Evolutionary conservation across 371 early-diverging fungal genomes (phyloP).

Genomic region (Polyrhizophydium stewartii): DNA sequence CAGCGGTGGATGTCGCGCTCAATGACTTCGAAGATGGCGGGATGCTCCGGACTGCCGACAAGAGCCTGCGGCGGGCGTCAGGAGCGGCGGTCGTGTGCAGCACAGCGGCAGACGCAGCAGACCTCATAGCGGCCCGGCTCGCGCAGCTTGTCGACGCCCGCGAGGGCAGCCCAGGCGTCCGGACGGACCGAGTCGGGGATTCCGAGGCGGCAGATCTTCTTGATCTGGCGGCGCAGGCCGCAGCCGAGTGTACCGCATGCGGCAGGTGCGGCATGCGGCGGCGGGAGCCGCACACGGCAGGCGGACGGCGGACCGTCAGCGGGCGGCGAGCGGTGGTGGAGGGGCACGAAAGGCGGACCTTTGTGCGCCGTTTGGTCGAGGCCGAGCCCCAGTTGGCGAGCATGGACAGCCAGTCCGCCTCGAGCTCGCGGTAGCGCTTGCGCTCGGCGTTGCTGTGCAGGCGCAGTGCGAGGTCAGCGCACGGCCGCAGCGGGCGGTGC

Average conservation of each 20-base stretch:
- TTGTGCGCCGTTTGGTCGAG: too few species aligned
- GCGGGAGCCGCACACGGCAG: too few species aligned
- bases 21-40: conserved; percentile 71
- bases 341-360: conserved; percentile 6
- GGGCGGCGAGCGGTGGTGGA: too few species aligned
- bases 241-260: not conserved
- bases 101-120: conserved; percentile 7
- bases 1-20: conserved; percentile 86
- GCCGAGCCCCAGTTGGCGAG: not conserved
- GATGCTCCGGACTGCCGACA: not conserved
- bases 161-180: conserved; percentile 67
- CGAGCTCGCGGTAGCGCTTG: not conserved
- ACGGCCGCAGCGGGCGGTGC: too few species aligned
- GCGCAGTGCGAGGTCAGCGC: too few species aligned
- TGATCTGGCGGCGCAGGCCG: conserved; percentile 29
- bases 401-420: not conserved
- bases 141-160: conserved; percentile 45
- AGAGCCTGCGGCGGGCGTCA: not conserved
- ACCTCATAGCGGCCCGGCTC: conserved; percentile 49
- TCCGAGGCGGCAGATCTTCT: conserved; percentile 66
- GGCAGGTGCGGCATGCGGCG: too few species aligned
- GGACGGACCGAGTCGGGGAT: conserved; percentile 71
- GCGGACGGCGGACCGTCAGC: too few species aligned
- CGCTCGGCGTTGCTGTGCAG: too few species aligned
- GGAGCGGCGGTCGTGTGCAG: too few species aligned